Base-by-base conservation (phyloP, 2,329 filamentous ascomycete species). In the Plenodomus biglobosus region DNA sequence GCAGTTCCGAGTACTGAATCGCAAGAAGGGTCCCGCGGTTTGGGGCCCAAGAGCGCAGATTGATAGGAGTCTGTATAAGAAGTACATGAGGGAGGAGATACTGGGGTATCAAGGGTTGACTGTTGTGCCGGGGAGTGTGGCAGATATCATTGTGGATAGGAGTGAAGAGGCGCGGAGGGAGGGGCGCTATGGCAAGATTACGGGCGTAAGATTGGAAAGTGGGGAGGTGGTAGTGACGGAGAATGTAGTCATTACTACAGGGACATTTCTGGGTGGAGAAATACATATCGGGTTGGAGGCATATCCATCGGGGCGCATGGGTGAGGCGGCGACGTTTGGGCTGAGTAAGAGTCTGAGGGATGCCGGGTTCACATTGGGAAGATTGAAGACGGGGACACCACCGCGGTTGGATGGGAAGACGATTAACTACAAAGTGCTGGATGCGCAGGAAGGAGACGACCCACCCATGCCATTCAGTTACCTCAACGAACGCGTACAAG, bases 21-120 rank as follows among this genome's bases (percentile, higher is more conserved):
- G 84, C 42, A 88, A 83, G 56, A 97, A 97, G 68, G 94, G 94
- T 0, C 90, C 92, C 4, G 94, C 94, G 2, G 94, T 99, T 20
- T 99, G 94, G 94, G 94, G 94, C 10, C 94, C 94, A 1, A 82
- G 94, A 44, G 94, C 94, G 40, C 94, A 99, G 77, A 97, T 99
- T 70, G 94, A 99, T 72, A 84, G 94, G 52, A 82, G 82, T 51
- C 76, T 99, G 34, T 99, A 97, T 75, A 87, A 92, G 74, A 86
- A 84, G 65, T 82, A 96, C 68, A 97, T 99, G 94, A 84, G 83
- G 51, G 87, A 90, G 62, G 92, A 96, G 75, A 83, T 99, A 59
- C 75, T 84, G 53, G 74, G 78, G 3, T 96, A 95, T 56, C 85
- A 85, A 32, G 91, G 92, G 54, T 73, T 99, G 53, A 87, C 84